phyloP scores from a whole-genome alignment of 208 protist species.

The Entamoeba histolytica region DNA sequence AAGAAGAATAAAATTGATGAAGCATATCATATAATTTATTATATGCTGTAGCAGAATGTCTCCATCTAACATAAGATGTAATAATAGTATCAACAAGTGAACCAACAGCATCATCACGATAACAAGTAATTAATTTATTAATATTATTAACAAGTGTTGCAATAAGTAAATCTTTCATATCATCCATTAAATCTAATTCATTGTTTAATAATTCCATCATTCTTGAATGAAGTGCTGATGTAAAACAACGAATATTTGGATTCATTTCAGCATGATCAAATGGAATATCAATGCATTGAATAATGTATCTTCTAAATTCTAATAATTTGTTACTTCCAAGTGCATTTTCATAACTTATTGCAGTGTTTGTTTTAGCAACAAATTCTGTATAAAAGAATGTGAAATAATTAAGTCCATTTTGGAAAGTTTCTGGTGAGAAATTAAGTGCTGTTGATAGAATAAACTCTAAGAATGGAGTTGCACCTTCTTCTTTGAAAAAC shows the following conservation, averaged over 20 bases:
- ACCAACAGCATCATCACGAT: neutral
- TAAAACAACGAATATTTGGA: neutral
- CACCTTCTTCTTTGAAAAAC: neutral
- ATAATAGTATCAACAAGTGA: neutral
- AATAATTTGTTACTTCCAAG: neutral
- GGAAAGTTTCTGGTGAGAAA: neutral
- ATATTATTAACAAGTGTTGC: neutral
- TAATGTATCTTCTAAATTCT: neutral
- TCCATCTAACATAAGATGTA: neutral
- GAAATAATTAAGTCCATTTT: neutral
- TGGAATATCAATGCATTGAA: neutral
- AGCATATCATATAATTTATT: neutral
- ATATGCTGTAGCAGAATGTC: neutral
- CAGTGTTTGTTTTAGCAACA: neutral
- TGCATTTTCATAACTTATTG: neutral
- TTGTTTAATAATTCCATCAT: neutral
- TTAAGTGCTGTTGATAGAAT: neutral
- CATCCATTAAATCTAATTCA: neutral
- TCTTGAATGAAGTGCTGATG: neutral
- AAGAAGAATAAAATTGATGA: neutral
- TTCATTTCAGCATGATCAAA: neutral
- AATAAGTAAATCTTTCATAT: neutral
- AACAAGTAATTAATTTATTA: neutral
- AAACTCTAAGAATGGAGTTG: neutral
- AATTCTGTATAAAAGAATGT: neutral